These are phyloP conservation scores for Kurtzmaniella cleridarum DNA, from an alignment of 805 yeast species.

Conservation along the genomic window DNA sequence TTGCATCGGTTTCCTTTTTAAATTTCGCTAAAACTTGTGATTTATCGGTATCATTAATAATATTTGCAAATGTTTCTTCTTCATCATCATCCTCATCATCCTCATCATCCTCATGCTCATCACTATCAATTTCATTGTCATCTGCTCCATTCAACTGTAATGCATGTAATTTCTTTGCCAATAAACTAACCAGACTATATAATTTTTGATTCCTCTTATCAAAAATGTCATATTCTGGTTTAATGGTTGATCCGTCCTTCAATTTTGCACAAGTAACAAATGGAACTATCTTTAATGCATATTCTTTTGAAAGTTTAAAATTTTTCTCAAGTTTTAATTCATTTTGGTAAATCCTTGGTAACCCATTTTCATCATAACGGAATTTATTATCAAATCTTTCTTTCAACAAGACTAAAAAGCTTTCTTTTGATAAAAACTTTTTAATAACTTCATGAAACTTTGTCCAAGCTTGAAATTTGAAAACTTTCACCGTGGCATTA, in stretches of 20 bases:
- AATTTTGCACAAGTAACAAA: slow-evolving; percentile 51
- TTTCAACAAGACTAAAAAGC: slow-evolving; percentile 58
- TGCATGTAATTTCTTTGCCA: slow-evolving; percentile 13
- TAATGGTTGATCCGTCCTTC: slow-evolving; percentile 48
- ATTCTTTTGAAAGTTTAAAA: slow-evolving; percentile 54
- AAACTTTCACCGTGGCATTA: slow-evolving; percentile 29
- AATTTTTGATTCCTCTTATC: slow-evolving; percentile 16
- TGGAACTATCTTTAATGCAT: slow-evolving; percentile 56
- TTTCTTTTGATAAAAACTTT: slow-evolving; percentile 62
- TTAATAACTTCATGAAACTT: slow-evolving; percentile 52
- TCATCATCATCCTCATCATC: slow-evolving; percentile 19
- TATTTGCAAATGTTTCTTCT: slow-evolving; percentile 45
- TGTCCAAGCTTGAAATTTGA: slow-evolving; percentile 61
- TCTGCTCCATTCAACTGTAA: slow-evolving; percentile 24
- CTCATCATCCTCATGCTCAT: slow-evolving; percentile 18
- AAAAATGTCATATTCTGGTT: slow-evolving; percentile 51
- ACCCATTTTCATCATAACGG: slow-evolving; percentile 74
- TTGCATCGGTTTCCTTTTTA: slow-evolving; percentile 70
- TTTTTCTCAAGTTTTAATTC: slow-evolving; percentile 65
- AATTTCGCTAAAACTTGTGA: slow-evolving; percentile 52
- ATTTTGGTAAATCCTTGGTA: slow-evolving; percentile 78
- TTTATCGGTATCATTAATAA: slow-evolving; percentile 55
- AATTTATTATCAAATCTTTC: slow-evolving; percentile 80
- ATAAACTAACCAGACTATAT: slow-evolving; percentile 13
- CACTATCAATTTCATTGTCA: slow-evolving; percentile 11